These are phyloP conservation scores for Solanum verrucosum DNA, from an alignment of 257 asterid species.

Conservation along the genomic window DNA sequence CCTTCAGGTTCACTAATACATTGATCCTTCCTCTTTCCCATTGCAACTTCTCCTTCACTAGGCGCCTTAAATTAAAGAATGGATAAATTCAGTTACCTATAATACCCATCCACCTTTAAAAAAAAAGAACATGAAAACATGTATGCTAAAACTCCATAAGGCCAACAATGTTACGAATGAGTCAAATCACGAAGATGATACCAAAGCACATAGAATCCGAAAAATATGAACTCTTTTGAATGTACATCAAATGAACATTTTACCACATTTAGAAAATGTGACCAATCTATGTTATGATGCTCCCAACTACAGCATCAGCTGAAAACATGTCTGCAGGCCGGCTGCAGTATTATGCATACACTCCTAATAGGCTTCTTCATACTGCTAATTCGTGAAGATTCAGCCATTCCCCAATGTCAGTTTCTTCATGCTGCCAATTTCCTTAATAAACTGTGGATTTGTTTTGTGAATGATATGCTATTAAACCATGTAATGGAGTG, in stretches of 20 bases:
- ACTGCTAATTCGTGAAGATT: neutral
- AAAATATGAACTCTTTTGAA: neutral
- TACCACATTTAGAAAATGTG: neutral
- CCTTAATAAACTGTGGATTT: neutral
- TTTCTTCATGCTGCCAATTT: neutral
- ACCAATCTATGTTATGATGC: neutral
- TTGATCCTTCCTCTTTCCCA: constrained; percentile 47
- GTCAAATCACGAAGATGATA: neutral
- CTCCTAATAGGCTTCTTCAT: neutral
- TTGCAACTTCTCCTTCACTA: constrained; percentile 42
- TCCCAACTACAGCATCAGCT: neutral
- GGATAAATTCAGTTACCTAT: neutral
- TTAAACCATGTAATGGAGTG: neutral
- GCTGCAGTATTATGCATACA: neutral
- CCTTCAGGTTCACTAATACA: constrained; percentile 58
- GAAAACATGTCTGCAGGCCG: neutral
- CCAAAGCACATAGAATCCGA: neutral
- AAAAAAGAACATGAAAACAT: neutral
- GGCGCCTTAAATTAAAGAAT: constrained; percentile 32
- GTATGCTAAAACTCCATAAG: neutral
- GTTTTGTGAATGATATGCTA: neutral
- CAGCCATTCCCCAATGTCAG: neutral
- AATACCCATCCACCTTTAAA: neutral
- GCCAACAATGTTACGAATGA: neutral
- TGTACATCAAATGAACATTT: neutral